A percentile compares a stretch with the other conserved stretches of the same genome.
These are phyloP conservation scores for Rhodotorula sp. DNA, from an alignment of 1,284 basidiomycete genomes.

Conservation along the genomic window DNA sequence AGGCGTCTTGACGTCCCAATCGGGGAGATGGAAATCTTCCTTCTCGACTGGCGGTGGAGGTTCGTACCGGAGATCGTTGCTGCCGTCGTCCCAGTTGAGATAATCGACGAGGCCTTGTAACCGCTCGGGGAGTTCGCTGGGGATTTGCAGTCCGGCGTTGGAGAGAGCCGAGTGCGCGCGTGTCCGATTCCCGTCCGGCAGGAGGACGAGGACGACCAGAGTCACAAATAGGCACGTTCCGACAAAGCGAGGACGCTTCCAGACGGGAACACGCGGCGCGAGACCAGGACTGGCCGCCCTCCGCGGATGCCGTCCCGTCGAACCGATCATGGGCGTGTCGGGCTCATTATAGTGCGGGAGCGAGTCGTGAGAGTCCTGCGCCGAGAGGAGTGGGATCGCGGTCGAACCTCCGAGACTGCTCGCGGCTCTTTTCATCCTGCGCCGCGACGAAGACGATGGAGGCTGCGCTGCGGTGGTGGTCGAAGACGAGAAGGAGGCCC, in stretches of 20 bases:
- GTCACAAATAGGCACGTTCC: constrained; percentile 32
- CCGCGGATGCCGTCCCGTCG: constrained; percentile 15
- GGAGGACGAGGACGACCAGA: constrained; percentile 35
- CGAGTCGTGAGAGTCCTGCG: constrained; percentile 11
- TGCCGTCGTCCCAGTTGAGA: constrained; percentile 31
- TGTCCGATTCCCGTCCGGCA: constrained; percentile 37
- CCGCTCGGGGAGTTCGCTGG: constrained; percentile 39
- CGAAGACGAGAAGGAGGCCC: not conserved
- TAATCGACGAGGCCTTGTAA: constrained; percentile 40
- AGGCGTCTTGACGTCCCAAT: constrained; percentile 16
- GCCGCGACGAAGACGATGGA: not conserved
- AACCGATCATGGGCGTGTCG: constrained; percentile 31
- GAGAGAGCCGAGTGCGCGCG: constrained; percentile 37
- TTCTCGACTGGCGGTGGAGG: constrained; percentile 25
- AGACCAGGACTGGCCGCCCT: not conserved
- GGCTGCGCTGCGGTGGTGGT: not conserved
- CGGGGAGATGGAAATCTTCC: constrained; percentile 21
- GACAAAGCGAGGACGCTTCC: constrained; percentile 20
- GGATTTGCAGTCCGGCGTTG: constrained; percentile 40
- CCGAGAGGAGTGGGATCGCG: not conserved
- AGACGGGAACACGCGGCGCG: constrained; percentile 3
- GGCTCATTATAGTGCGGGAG: constrained; percentile 31
- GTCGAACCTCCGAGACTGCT: not conserved
- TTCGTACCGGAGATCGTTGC: constrained; percentile 31
- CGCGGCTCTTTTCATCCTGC: not conserved